Evolutionary conservation across 2,329 filamentous ascomycete genomes (phyloP), one percentile per base, ranked within the genome.

Genomic region (Fusarium pseudograminearum): DNA sequence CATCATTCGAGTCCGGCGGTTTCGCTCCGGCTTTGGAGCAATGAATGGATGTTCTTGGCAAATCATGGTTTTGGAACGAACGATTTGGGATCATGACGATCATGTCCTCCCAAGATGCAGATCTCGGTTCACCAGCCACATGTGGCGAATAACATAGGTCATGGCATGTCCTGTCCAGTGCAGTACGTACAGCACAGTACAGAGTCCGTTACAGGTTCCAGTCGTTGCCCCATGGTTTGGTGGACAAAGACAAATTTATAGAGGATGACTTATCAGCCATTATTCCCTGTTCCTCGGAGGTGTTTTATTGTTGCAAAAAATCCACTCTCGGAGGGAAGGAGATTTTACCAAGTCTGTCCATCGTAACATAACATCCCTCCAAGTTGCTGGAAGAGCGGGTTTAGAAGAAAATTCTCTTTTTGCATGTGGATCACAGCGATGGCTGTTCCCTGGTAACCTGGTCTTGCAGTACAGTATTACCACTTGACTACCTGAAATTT

Each of bases 1-100:
- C 66, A 73, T 74, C 72, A 74, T 74, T 31, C 33, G 36, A 20
- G 31, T 51, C 61, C 64, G 70, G 72, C 30, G 57, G 10, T 28
- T 56, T 57, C 58, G 54, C 70, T 73, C 72, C 72, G 72, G 59
- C 7, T 28, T 44, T 34, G 55, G 18, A 33, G 41, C 55, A 30
- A 61, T 46, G 40, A 36, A 56, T 55, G 47, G 41, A 14, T 33
- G 3, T n/a, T 31, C 22, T 48, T 50, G 44, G 45, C 67, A 51
- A 69, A 70, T 69, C 66, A 69, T 34, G 36, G 26, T 26, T 63
- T 22, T 44, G 22, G 38, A 52, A n/a, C 24, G 46, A 30, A 40
- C n/a, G 36, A 40, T 18, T 56, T 28, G 28, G 22, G 53, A 51
- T 60, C 54, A 51, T 54, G 57, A 52, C 45, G 58, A 70, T 70